Base-by-base conservation (phyloP, 768 basidiomycete genomes). In the Asterophora parasitica region DNA sequence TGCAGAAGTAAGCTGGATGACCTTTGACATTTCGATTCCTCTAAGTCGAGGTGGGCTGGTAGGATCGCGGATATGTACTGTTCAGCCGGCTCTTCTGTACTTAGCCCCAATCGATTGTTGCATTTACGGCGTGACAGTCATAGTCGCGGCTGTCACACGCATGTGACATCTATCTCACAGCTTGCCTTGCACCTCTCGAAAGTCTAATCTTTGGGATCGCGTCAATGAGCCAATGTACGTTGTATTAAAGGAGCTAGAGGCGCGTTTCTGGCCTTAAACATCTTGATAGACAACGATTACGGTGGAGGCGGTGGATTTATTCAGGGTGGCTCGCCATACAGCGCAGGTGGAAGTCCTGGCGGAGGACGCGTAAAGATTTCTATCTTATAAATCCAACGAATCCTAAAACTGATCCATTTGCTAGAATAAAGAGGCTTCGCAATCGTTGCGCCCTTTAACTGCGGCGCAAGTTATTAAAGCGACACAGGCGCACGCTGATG, bases 401-500 rank as follows among this genome's bases (percentile, higher is more conserved):
- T 13, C 20, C 13, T n/a, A 33, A 12, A 9, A 11, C 13, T 42
- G 3, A 12, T 30, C 8, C 16, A 7, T 33, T 17, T 44, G 20
- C 10, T 51, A 72, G 69, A 69, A 61, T 54, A 66, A 62, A 37
- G 72, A 73, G 51, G 58, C 67, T 28, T 64, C 71, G 0, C 67
- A 71, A 43, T 72, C 67, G 8, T 36, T 68, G 17, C 75, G 92
- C 30, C 90, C 92, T 3, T 77, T 91, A 42, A 91, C 86, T 3
- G 76, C 88, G 56, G 75, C 79, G 43, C 92, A 95, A 61, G 73
- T 96, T 37, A 61, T 72, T 30, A 76, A 78, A 55, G 87, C 93
- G 1, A 74, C 69, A n/a, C 92, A 94, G 70, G 75, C 83, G 4
- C 90, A 95, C 61, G 74, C 85, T 1, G 94, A 97, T 55, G 85